phyloP scores from a whole-genome alignment of 106 monocot species.

The Dioscorea zingiberensis region DNA sequence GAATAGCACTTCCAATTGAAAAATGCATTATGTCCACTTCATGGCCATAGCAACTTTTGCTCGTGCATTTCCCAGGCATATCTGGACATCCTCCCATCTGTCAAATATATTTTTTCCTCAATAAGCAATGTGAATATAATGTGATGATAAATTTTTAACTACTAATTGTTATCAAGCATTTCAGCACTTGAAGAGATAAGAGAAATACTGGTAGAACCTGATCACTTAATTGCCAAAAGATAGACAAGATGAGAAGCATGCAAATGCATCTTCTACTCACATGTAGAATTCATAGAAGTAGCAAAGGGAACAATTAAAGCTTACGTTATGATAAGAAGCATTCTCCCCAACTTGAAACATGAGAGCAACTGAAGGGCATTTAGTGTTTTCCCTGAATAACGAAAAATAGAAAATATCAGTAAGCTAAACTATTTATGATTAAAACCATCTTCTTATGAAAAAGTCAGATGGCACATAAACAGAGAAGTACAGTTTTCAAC shows the following conservation, averaged over 20 bases:
- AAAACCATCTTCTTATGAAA: too few species aligned
- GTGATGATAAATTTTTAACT: too few species aligned
- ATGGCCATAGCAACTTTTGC: conserved; percentile 69
- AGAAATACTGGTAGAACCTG: not conserved
- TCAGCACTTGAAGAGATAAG: not conserved
- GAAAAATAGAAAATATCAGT: conserved; percentile 2
- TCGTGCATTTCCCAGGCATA: conserved; percentile 65
- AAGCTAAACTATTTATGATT: too few species aligned
- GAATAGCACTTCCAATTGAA: conserved; percentile 97
- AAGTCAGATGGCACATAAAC: too few species aligned
- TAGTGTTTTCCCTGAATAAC: conserved; percentile 44
- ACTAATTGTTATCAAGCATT: too few species aligned
- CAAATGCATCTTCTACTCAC: too few species aligned
- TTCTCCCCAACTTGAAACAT: conserved; percentile 98
- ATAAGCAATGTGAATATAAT: not conserved
- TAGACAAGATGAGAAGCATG: too few species aligned
- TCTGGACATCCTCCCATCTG: conserved; percentile 94
- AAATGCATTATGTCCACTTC: conserved; percentile 99
- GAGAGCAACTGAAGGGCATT: conserved; percentile 93
- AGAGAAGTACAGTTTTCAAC: too few species aligned
- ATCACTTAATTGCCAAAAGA: too few species aligned
- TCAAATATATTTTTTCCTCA: conserved; percentile 9
- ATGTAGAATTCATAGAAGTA: too few species aligned
- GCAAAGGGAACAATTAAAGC: not conserved
- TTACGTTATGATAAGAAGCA: conserved; percentile 78